Base-by-base conservation (phyloP, 2,329 filamentous ascomycete species). In the Colletotrichum kahawae region DNA sequence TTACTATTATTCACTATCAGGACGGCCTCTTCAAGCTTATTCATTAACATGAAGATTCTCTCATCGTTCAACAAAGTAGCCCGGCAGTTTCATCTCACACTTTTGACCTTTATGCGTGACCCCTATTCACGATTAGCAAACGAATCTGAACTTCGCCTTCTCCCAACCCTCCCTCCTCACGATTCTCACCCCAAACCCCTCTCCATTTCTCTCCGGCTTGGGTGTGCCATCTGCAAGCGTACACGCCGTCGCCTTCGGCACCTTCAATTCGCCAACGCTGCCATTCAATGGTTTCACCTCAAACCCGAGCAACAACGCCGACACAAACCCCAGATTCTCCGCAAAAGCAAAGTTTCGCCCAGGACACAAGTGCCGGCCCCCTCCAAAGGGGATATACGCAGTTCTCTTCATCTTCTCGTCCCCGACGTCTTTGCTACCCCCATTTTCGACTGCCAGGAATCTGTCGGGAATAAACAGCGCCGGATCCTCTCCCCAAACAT, bases 121-220 rank as follows among this genome's bases (percentile, higher is more conserved):
- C 16, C 59, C 5, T 33, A 14, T 38, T 12, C n/a, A 21, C n/a
- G n/a, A 51, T 24, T 54, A 57, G 29, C 64, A 54, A 43, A 67
- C 43, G 29, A 67, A 67, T 18, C 51, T 27, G 14, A n/a, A 67
- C 51, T 67, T 67, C 7, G 38, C 24, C 18, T 56, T 43, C 14
- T 54, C 36, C 36, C 36, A 66, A 7, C 63, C 63, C 24, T 43
- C 21, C 24, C 43, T 66, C 36, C 63, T 43, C 16, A 21, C 18
- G n/a, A 51, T 51, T 21, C 36, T 43, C 14, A 54, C 29, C 2
- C 36, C 36, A 7, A 66, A 66, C 1, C 36, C 63, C 24, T 66
- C 63, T 43, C 63, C 63, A 13, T 54, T 54, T 7, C 24, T 66
- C 24, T 21, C 63, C 18, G 63, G 63, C 63, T 54, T 66, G 33